phyloP scores from a whole-genome alignment of 2,329 filamentous ascomycete genomes.

The Curvularia sp. region DNA sequence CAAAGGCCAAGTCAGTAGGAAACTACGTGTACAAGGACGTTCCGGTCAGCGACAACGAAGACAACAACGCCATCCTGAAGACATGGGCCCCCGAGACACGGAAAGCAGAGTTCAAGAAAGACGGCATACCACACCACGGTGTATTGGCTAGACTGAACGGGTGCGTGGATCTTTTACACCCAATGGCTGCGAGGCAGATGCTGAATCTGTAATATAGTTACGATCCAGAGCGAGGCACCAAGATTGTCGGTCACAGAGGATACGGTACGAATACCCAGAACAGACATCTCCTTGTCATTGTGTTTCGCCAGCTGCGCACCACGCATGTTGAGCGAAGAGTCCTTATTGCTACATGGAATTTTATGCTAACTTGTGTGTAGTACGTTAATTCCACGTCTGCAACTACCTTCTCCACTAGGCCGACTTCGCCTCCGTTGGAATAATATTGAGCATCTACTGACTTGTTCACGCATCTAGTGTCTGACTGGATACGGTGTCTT shows the following conservation, averaged over 20 bases:
- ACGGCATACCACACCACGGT: conserved; percentile 90
- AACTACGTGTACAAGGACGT: conserved; percentile 93
- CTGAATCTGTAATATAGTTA: conserved; percentile 57
- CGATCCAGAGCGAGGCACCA: conserved; percentile 79
- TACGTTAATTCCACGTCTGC: background rate
- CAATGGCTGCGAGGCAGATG: background rate
- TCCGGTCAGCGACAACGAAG: conserved; percentile 83
- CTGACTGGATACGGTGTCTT: conserved; percentile 88
- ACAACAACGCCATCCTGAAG: conserved; percentile 79
- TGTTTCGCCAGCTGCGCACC: background rate
- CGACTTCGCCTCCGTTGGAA: background rate
- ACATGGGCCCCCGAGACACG: conserved; percentile 83
- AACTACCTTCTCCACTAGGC: background rate
- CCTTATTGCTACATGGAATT: too few species aligned
- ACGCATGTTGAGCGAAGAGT: background rate
- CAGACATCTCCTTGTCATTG: background rate
- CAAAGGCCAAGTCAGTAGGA: conserved; percentile 83
- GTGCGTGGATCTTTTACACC: background rate
- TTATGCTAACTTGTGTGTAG: background rate
- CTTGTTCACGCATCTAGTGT: conserved; percentile 57
- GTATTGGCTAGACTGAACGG: conserved; percentile 87
- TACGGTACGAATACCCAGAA: conserved; percentile 58
- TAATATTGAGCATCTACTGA: background rate
- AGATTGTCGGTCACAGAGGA: conserved; percentile 91
- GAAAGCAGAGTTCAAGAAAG: conserved; percentile 77